These are phyloP conservation scores for Porphyrellus cyaneotinctus DNA, from an alignment of 768 basidiomycete genomes.

Conservation along the genomic window DNA sequence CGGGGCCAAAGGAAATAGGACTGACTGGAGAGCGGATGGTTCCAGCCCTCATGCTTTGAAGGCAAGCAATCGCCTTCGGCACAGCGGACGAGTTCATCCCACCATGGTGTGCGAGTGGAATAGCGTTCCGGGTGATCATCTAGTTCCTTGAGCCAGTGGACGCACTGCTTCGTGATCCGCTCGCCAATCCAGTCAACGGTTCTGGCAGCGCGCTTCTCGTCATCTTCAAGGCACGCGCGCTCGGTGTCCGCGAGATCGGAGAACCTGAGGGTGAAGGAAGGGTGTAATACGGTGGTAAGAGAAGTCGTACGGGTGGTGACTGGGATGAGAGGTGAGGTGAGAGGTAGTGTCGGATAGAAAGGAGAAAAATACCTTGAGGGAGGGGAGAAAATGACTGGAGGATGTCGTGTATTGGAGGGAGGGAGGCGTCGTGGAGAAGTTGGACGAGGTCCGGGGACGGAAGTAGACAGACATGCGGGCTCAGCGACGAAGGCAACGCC, in stretches of 20 bases:
- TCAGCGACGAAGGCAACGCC: slow-evolving; percentile 65
- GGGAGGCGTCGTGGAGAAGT: slow-evolving; percentile 51
- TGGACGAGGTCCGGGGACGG: slow-evolving; percentile 66
- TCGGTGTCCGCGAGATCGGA: slow-evolving; percentile 73
- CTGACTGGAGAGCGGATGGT: slow-evolving; percentile 79
- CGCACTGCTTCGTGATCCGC: slow-evolving; percentile 58
- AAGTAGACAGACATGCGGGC: slow-evolving; percentile 75
- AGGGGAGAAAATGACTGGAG: slow-evolving; percentile 84
- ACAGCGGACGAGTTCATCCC: slow-evolving; percentile 79
- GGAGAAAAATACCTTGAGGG: slow-evolving; percentile 59
- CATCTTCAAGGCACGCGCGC: slow-evolving; percentile 69
- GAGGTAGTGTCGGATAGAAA: neutral
- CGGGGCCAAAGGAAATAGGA: slow-evolving; percentile 15
- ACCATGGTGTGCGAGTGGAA: slow-evolving; percentile 66
- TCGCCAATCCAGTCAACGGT: slow-evolving; percentile 85
- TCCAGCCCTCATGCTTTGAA: slow-evolving; percentile 73
- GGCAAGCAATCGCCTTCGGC: slow-evolving; percentile 75
- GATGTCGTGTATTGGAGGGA: slow-evolving; percentile 69
- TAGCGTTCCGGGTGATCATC: slow-evolving; percentile 44
- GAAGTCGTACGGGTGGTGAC: slow-evolving; percentile 78
- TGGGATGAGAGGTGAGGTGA: slow-evolving; percentile 28
- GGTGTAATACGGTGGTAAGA: slow-evolving; percentile 64
- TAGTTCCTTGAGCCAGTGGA: slow-evolving; percentile 68
- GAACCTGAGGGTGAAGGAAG: slow-evolving; percentile 73
- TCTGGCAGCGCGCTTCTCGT: slow-evolving; percentile 71